Conservation (phyloP, 331 rosid genomes). For the Quercus tomentella region DNA sequence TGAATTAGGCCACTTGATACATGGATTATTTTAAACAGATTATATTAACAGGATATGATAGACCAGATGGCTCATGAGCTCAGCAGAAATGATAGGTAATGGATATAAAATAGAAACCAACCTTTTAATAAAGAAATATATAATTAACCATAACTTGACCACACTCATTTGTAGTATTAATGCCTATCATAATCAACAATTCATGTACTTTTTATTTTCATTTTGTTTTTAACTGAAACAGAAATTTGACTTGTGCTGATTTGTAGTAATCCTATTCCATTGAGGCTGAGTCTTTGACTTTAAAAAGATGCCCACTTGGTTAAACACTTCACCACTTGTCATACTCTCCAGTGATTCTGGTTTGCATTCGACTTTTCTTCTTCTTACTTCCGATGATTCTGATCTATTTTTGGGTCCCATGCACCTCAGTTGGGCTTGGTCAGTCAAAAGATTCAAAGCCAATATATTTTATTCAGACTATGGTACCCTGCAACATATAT, state of each 20-base stretch:
- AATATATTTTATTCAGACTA: background rate
- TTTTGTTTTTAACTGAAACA: background rate
- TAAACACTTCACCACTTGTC: slow-evolving; percentile 20
- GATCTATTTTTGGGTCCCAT: background rate
- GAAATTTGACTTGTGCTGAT: background rate
- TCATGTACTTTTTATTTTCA: background rate
- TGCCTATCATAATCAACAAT: background rate
- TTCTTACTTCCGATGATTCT: background rate
- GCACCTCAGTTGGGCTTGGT: background rate
- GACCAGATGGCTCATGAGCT: too few relatives aligned
- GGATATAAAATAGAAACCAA: background rate
- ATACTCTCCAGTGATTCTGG: background rate
- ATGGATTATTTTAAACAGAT: background rate
- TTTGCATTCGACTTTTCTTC: background rate
- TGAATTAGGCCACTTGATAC: background rate
- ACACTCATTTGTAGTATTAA: background rate
- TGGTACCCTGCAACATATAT: background rate
- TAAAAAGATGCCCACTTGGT: background rate
- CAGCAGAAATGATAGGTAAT: background rate
- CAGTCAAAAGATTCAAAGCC: background rate
- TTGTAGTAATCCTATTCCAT: background rate
- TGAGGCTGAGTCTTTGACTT: slow-evolving; percentile 14
- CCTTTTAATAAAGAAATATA: background rate
- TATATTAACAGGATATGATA: background rate
- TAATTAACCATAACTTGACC: background rate